Percentiles rank a stretch among this genome's conserved stretches.
Evolutionary conservation across 1,284 basidiomycete species (phyloP).

Genomic region (Malassezia vespertilionis): DNA sequence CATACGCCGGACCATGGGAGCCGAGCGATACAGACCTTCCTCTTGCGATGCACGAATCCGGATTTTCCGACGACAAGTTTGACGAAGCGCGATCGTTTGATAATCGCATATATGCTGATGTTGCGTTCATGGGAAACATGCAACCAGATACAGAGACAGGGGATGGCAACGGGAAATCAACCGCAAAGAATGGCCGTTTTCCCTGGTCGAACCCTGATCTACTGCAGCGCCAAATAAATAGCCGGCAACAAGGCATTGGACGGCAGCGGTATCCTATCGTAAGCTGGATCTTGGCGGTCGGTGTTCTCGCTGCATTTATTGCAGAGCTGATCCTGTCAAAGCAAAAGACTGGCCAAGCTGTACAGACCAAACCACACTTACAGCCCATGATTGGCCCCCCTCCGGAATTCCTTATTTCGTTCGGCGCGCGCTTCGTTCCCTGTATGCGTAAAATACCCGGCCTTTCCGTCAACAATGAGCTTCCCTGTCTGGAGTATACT

Average conservation of each 20-base stretch:
- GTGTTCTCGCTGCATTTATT: conserved; percentile 55
- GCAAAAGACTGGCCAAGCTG: conserved; percentile 38
- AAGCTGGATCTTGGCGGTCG: conserved; percentile 50
- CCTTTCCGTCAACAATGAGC: conserved; percentile 51
- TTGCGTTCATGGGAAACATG: too few species aligned
- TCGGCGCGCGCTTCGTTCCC: conserved; percentile 78
- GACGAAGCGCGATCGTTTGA: conserved; percentile 34
- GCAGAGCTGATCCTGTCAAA: conserved; percentile 42
- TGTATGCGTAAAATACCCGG: conserved; percentile 61
- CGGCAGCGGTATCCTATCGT: conserved; percentile 66
- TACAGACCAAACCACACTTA: conserved; percentile 57
- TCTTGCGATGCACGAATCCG: conserved; percentile 20
- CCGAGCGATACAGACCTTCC: conserved; percentile 26
- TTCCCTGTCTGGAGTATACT: conserved; percentile 55
- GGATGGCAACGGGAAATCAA: too few species aligned
- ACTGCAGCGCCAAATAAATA: conserved; percentile 38
- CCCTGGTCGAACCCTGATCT: conserved; percentile 21
- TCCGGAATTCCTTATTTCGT: conserved; percentile 67
- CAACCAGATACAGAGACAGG: too few species aligned
- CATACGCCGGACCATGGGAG: conserved; percentile 11
- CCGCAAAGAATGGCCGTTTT: too few species aligned
- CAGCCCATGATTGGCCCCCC: conserved; percentile 90
- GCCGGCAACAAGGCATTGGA: conserved; percentile 61
- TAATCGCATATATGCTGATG: conserved; percentile 8
- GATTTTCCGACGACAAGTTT: conserved; percentile 39